phyloP scores from a whole-genome alignment of 176 grass and related monocot species.

The Otatea glauca region DNA sequence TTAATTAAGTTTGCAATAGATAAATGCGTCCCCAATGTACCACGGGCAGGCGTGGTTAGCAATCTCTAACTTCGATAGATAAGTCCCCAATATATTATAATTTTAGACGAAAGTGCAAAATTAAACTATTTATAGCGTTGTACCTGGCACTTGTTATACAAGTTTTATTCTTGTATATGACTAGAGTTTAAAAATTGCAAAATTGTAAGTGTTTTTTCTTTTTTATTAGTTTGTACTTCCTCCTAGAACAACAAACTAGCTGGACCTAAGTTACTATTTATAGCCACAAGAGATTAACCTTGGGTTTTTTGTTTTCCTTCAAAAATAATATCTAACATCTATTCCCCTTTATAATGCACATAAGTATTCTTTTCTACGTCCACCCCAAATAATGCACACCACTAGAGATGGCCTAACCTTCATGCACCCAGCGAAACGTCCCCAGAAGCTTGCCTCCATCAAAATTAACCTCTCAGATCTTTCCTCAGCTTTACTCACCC shows the following conservation, averaged over 20 bases:
- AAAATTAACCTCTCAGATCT: no score
- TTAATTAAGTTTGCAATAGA: background rate
- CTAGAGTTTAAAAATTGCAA: background rate
- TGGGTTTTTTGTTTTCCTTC: background rate
- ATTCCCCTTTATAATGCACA: no score
- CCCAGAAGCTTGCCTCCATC: no score
- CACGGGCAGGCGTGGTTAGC: no score
- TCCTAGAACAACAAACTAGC: background rate
- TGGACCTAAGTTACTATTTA: background rate
- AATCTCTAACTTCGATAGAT: background rate
- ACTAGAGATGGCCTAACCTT: no score
- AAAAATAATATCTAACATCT: conserved; percentile 5
- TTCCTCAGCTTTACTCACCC: no score
- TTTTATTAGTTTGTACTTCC: background rate
- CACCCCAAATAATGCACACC: no score
- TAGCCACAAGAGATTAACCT: background rate
- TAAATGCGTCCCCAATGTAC: background rate
- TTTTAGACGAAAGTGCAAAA: background rate
- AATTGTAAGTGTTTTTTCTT: background rate
- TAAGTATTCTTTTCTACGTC: no score
- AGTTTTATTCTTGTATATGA: background rate
- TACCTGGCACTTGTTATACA: background rate
- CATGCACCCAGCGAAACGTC: no score
- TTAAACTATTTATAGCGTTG: background rate
- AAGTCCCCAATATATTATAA: background rate